phyloP scores from a whole-genome alignment of 169 alveolate genomes.

The Cryptosporidium sp. region DNA sequence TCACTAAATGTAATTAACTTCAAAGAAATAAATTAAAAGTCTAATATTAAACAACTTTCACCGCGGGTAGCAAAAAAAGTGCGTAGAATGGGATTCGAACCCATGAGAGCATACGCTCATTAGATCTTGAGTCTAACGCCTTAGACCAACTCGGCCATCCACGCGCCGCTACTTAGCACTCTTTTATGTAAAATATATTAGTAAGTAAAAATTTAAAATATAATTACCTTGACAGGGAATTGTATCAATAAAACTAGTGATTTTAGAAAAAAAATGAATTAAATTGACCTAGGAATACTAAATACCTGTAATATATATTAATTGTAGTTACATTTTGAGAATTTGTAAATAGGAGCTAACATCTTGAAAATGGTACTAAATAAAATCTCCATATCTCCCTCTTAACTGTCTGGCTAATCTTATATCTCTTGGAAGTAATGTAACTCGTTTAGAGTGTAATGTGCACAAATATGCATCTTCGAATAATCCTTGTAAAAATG shows the following conservation, averaged over 20 bases:
- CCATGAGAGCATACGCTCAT: constrained; percentile 86
- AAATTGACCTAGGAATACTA: neutral
- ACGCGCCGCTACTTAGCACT: constrained; percentile 22
- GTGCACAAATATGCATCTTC: constrained; percentile 88
- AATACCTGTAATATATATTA: constrained; percentile 11
- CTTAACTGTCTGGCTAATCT: constrained; percentile 86
- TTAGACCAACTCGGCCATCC: constrained; percentile 87
- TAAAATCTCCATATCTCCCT: constrained; percentile 78
- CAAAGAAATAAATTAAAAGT: neutral
- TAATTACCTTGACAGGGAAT: neutral
- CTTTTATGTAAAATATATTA: neutral
- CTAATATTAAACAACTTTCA: neutral
- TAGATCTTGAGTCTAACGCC: constrained; percentile 87
- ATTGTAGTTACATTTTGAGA: neutral
- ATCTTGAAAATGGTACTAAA: neutral
- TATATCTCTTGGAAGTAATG: constrained; percentile 87
- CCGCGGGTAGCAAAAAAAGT: constrained; percentile 18
- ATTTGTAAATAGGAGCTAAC: neutral
- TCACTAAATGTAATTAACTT: neutral
- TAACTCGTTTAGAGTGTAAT: constrained; percentile 87
- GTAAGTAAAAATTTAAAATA: neutral
- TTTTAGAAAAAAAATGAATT: neutral
- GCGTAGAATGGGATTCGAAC: constrained; percentile 87
- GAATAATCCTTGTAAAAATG: constrained; percentile 83
- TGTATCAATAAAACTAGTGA: neutral